Conservation (phyloP, 306 rosid species). For the Malus sylvestris region DNA sequence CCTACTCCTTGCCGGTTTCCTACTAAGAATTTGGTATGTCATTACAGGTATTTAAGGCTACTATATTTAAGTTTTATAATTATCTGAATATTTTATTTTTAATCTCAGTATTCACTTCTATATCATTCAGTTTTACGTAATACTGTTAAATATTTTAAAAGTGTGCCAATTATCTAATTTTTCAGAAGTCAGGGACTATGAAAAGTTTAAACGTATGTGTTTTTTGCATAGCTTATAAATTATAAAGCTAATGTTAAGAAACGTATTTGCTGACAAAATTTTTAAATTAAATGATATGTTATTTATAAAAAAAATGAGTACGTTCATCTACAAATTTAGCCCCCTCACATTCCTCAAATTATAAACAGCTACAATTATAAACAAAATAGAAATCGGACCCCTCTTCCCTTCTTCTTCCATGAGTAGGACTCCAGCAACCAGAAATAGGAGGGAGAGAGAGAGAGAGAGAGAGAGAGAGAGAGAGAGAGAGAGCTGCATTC, state of each 20-base stretch:
- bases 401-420: background rate
- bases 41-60: too few species aligned
- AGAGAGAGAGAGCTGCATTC: background rate
- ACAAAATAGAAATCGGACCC: background rate
- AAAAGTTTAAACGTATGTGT: background rate
- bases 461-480: background rate
- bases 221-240: background rate
- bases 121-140: too few species aligned
- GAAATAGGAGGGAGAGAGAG: background rate
- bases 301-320: too few species aligned
- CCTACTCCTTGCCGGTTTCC: background rate
- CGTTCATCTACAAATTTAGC: fast-evolving
- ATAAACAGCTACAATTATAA: background rate
- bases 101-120: too few species aligned
- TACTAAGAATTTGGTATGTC: background rate
- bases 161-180: background rate
- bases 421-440: background rate
- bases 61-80: too few species aligned
- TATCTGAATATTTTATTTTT: too few species aligned
- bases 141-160: too few species aligned
- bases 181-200: background rate
- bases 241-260: too few species aligned
- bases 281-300: too few species aligned
- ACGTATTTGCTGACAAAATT: fast-evolving
- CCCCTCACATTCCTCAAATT: too few species aligned